Percentiles rank a stretch among this genome's conserved stretches.
These are phyloP conservation scores for Suillus variegatus DNA, from an alignment of 768 basidiomycete species.

Conservation along the genomic window DNA sequence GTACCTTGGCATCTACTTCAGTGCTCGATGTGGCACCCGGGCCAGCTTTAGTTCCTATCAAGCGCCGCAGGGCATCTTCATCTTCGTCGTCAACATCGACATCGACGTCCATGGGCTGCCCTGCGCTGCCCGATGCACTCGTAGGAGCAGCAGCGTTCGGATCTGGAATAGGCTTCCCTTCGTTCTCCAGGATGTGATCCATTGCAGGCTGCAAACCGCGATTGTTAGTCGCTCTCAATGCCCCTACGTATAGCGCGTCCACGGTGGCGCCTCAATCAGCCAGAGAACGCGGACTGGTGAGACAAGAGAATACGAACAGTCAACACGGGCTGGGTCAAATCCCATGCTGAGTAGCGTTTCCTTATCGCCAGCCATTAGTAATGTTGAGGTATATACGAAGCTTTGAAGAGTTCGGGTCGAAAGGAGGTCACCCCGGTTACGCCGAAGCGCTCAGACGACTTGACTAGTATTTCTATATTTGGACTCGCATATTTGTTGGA, in stretches of 20 bases:
- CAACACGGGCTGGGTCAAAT: slow-evolving; percentile 80
- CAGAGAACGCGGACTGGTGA: slow-evolving; percentile 2
- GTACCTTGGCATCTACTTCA: slow-evolving; percentile 66
- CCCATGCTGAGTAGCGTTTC: slow-evolving; percentile 84
- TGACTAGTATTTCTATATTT: background rate
- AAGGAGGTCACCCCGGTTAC: background rate
- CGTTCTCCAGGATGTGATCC: slow-evolving; percentile 86
- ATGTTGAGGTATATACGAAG: slow-evolving; percentile 1
- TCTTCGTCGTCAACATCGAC: slow-evolving; percentile 77
- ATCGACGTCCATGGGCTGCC: slow-evolving; percentile 50
- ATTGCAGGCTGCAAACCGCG: slow-evolving; percentile 89
- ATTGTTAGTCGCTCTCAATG: slow-evolving; percentile 78
- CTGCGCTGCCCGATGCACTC: slow-evolving; percentile 15
- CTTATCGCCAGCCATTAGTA: slow-evolving; percentile 54
- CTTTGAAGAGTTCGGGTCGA: background rate
- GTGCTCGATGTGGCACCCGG: slow-evolving; percentile 21
- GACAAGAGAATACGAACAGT: slow-evolving; percentile 58
- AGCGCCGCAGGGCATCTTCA: slow-evolving; percentile 56
- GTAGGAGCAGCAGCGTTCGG: slow-evolving; percentile 36
- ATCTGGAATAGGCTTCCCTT: slow-evolving; percentile 74
- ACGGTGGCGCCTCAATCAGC: background rate
- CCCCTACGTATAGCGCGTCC: slow-evolving; percentile 58
- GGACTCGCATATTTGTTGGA: background rate
- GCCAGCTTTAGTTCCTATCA: slow-evolving; percentile 37
- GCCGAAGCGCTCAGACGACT: too few species aligned